Conservation (phyloP, 139 green algal genomes). For the Mychonastes homosphaera region DNA sequence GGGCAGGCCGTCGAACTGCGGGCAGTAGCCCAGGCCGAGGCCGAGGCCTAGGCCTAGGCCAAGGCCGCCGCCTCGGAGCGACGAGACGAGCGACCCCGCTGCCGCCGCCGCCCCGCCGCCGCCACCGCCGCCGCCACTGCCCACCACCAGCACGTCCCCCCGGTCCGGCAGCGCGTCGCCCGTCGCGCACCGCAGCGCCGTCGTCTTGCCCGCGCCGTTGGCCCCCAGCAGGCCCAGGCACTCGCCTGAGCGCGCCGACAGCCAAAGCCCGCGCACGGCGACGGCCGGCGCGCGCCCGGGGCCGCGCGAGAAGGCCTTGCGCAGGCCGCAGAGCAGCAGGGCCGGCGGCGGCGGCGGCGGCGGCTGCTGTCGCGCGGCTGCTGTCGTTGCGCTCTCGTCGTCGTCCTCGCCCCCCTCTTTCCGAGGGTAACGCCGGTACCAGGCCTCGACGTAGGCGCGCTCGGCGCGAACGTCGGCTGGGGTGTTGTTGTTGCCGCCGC, state of each 20-base stretch:
- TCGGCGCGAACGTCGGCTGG: too few species aligned
- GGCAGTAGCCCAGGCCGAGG: constrained; percentile 75
- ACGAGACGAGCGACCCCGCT: too few species aligned
- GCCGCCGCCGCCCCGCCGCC: constrained; percentile 27
- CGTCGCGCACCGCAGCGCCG: constrained; percentile 61
- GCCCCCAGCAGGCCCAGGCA: constrained; percentile 73
- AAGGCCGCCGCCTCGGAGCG: too few species aligned
- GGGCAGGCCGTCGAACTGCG: constrained; percentile 52
- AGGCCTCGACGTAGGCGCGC: too few species aligned
- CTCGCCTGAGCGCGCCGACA: constrained; percentile 46
- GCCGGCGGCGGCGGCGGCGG: background rate
- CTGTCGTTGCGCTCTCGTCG: too few species aligned
- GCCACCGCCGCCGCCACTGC: constrained; percentile 26
- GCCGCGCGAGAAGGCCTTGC: constrained; percentile 42
- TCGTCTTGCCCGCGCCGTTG: constrained; percentile 76
- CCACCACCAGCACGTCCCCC: constrained; percentile 46
- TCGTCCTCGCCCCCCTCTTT: too few species aligned
- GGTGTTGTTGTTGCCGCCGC: too few species aligned
- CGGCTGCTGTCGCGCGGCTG: background rate
- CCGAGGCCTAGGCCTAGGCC: too few species aligned
- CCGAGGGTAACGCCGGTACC: too few species aligned
- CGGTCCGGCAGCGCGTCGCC: constrained; percentile 41
- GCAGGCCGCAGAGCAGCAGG: constrained; percentile 42
- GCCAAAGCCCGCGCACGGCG: constrained; percentile 47
- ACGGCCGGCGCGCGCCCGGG: constrained; percentile 14